These are phyloP conservation scores for Yamagishiella unicocca DNA, from an alignment of 139 green algal genomes.

Conservation along the genomic window DNA sequence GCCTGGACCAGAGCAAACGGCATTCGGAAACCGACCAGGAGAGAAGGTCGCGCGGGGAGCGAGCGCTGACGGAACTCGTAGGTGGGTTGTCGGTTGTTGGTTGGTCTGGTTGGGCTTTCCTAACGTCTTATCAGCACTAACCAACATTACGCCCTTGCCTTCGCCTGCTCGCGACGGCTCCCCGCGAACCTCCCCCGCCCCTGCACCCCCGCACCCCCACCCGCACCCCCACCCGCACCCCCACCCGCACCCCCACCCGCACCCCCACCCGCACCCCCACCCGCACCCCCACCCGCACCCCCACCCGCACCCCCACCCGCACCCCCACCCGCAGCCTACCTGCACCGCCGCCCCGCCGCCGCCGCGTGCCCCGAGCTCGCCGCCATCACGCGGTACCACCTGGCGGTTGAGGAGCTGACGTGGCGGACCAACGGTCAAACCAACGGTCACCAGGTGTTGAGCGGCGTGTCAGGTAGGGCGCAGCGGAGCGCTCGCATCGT, in stretches of 20 bases:
- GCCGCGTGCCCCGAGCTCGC: background rate
- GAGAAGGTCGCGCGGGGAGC: background rate
- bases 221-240: too few species aligned
- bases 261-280: background rate
- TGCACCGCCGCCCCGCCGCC: background rate
- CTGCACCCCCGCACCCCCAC: background rate
- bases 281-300: too few species aligned
- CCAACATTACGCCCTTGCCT: too few species aligned
- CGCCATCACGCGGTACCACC: background rate
- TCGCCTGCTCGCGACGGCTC: background rate
- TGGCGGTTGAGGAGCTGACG: background rate
- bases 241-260: too few species aligned
- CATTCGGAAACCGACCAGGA: background rate
- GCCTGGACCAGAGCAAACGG: background rate
- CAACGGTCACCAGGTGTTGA: background rate
- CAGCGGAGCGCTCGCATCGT: background rate
- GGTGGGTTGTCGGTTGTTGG: background rate
- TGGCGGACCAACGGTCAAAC: background rate
- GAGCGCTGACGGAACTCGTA: background rate
- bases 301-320: too few species aligned
- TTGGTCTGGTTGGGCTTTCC: background rate
- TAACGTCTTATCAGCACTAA: background rate
- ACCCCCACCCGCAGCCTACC: background rate
- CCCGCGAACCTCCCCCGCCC: background rate
- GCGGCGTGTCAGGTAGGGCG: background rate